These are phyloP conservation scores for Penicillium rolfsii DNA, from an alignment of 2,329 filamentous ascomycete species.

Conservation along the genomic window DNA sequence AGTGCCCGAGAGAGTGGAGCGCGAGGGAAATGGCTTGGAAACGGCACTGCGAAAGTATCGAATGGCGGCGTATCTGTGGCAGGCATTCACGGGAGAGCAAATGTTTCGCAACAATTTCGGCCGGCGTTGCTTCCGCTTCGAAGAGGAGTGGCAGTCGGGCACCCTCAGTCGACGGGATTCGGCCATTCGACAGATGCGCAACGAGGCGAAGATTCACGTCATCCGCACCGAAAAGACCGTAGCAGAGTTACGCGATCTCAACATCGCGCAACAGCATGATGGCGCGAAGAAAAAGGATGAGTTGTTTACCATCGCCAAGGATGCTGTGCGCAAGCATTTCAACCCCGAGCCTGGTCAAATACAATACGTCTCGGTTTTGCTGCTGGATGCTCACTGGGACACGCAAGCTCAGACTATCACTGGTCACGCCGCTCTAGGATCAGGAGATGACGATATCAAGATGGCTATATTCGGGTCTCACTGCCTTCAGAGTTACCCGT, in stretches of 20 bases:
- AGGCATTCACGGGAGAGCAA: slow-evolving; percentile 94
- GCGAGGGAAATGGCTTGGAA: slow-evolving; percentile 80
- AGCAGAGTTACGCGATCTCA: slow-evolving; percentile 76
- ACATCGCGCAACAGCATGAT: slow-evolving; percentile 76
- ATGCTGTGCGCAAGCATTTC: slow-evolving; percentile 80
- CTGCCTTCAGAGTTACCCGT: slow-evolving; percentile 86
- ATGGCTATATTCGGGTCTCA: slow-evolving; percentile 93
- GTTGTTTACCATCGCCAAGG: slow-evolving; percentile 74
- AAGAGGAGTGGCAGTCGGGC: slow-evolving; percentile 91
- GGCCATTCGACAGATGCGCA: slow-evolving; percentile 74
- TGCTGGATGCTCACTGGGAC: slow-evolving; percentile 91
- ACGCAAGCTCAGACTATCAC: slow-evolving; percentile 68
- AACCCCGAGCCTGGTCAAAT: slow-evolving; percentile 74
- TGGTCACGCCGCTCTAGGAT: slow-evolving; percentile 84
- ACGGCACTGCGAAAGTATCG: slow-evolving; percentile 86
- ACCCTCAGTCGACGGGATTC: slow-evolving; percentile 76
- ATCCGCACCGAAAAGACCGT: slow-evolving; percentile 83
- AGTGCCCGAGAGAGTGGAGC: slow-evolving; percentile 71
- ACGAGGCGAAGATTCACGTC: slow-evolving; percentile 86
- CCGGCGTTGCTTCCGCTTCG: slow-evolving; percentile 82
- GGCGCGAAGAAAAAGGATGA: slow-evolving; percentile 71
- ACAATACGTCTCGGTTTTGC: slow-evolving; percentile 82
- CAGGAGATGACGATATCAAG: slow-evolving; percentile 70
- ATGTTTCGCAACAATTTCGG: slow-evolving; percentile 91
- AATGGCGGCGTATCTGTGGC: slow-evolving; percentile 95